Conservation (phyloP, 306 rosid genomes). For the Vigna trinervia region DNA sequence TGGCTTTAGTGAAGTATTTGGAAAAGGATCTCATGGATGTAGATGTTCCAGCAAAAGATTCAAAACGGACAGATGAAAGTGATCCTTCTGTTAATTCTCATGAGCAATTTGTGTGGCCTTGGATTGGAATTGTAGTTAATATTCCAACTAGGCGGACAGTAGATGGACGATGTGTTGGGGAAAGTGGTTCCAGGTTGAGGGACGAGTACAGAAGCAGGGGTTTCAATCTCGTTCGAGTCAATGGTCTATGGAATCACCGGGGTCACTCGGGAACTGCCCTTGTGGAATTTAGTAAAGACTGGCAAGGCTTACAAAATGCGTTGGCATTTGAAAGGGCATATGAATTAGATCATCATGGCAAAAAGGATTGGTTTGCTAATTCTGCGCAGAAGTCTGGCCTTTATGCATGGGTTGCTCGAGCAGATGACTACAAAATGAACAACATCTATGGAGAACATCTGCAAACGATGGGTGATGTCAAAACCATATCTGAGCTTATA, state of each 20-base stretch:
- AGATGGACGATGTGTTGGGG: slow-evolving; percentile 77
- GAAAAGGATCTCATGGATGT: slow-evolving; percentile 62
- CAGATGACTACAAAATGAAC: slow-evolving; percentile 68
- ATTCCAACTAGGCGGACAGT: slow-evolving; percentile 66
- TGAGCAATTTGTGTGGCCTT: slow-evolving; percentile 92
- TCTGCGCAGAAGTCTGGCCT: slow-evolving; percentile 66
- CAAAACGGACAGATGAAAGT: slow-evolving; percentile 44
- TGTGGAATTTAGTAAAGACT: slow-evolving; percentile 82
- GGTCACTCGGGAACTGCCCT: slow-evolving; percentile 89
- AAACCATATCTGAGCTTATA: slow-evolving; percentile 74
- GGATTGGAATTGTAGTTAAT: slow-evolving; percentile 87
- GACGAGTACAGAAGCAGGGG: slow-evolving; percentile 83
- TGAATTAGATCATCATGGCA: slow-evolving; percentile 77
- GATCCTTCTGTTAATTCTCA: slow-evolving; percentile 56
- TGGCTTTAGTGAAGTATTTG: slow-evolving; percentile 78
- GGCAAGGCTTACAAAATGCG: slow-evolving; percentile 89
- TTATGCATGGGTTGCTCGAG: slow-evolving; percentile 97
- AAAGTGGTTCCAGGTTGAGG: slow-evolving; percentile 86
- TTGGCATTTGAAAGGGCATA: slow-evolving; percentile 87
- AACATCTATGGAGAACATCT: slow-evolving; percentile 77
- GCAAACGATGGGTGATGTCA: slow-evolving; percentile 78
- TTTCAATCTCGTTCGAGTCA: slow-evolving; percentile 78
- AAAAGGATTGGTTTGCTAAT: slow-evolving; percentile 67
- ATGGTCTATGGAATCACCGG: slow-evolving; percentile 79
- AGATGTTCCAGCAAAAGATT: slow-evolving; percentile 46